phyloP scores from a whole-genome alignment of 352 stramenopile genomes.

The Globisporangium iwayamae region DNA sequence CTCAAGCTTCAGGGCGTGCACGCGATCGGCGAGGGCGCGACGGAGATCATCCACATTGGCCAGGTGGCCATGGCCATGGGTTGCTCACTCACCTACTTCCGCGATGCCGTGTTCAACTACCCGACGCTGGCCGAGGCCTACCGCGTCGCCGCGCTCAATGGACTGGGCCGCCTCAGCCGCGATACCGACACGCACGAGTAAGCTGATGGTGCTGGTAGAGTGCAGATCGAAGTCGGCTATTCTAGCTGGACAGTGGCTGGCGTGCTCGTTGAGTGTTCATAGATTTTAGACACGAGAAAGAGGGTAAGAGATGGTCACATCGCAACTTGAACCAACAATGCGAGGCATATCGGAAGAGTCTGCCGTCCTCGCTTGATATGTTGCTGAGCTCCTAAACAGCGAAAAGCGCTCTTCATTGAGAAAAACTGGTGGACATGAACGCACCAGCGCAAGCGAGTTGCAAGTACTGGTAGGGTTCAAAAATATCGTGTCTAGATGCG shows the following conservation, averaged over 20 bases:
- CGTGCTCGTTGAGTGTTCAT: conserved; percentile 7
- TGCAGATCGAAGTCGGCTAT: too few species aligned
- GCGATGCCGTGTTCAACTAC: conserved; percentile 91
- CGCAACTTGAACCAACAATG: not conserved
- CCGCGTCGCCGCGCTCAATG: conserved; percentile 83
- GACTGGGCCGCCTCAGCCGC: conserved; percentile 80
- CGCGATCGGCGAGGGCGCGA: conserved; percentile 86
- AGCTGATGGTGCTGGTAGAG: not conserved
- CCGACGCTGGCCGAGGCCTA: conserved; percentile 90
- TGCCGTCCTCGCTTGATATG: not conserved
- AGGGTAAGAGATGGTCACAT: not conserved
- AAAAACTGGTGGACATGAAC: not conserved
- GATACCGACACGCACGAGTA: conserved; percentile 67
- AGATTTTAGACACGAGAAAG: conserved; percentile 18
- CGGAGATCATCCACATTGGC: conserved; percentile 92
- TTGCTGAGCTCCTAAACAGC: not conserved
- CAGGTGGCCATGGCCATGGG: conserved; percentile 85
- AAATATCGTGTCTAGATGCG: not conserved
- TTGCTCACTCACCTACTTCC: conserved; percentile 85
- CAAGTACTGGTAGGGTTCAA: not conserved
- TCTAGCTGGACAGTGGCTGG: not conserved
- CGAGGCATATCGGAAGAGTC: not conserved
- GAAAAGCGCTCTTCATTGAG: not conserved
- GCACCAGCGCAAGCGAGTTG: not conserved
- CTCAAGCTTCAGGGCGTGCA: conserved; percentile 86